Evolutionary conservation across 2,329 filamentous ascomycete genomes (phyloP).

Genomic region (Amphichorda felina): DNA sequence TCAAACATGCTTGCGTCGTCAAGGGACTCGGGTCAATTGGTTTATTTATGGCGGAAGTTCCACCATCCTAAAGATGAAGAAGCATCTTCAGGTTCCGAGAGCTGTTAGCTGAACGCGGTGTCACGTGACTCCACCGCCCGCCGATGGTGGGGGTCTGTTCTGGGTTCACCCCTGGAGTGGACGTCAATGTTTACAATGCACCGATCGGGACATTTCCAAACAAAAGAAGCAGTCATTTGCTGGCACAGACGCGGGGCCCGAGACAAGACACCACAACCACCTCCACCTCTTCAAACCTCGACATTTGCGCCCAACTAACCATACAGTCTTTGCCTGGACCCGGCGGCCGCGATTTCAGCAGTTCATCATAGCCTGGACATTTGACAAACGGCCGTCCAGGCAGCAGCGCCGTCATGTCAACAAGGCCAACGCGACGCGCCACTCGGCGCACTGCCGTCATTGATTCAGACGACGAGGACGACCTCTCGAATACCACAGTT

Average conservation of each 20-base stretch:
- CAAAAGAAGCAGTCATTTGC: conserved; percentile 9
- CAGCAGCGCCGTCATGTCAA: conserved; percentile 16
- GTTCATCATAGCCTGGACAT: background rate
- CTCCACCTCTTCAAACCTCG: background rate
- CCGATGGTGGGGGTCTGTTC: conserved; percentile 6
- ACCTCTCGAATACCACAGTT: conserved; percentile 39
- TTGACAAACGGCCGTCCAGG: no score
- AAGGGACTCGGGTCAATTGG: conserved; percentile 7
- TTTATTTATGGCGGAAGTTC: no score
- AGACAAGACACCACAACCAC: background rate
- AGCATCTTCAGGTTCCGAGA: background rate
- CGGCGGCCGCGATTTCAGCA: background rate
- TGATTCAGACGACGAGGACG: conserved; percentile 73
- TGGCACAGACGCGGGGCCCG: background rate
- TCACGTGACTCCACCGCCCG: conserved; percentile 9
- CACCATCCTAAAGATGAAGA: background rate
- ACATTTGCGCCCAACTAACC: background rate
- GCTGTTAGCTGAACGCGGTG: conserved; percentile 4
- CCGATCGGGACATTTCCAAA: conserved; percentile 26
- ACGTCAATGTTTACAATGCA: conserved; percentile 24
- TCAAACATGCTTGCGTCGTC: conserved; percentile 38
- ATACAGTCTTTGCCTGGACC: background rate
- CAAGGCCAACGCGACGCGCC: conserved; percentile 28
- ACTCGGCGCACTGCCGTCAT: conserved; percentile 62
- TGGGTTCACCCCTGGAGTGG: background rate